Conservation (phyloP, 257 asterid genomes). For the Henckelia pumila region DNA sequence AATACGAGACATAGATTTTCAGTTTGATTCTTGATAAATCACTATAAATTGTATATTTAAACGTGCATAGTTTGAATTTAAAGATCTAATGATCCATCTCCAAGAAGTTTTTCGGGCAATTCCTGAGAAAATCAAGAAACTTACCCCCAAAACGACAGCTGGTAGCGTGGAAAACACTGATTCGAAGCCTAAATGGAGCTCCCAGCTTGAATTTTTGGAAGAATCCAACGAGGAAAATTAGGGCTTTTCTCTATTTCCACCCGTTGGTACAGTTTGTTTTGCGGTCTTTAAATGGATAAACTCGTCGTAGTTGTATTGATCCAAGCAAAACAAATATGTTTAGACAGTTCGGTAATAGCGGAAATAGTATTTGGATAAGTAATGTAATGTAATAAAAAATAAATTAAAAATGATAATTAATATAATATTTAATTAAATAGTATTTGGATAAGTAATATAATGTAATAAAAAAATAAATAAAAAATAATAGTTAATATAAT, state of each 20-base stretch:
- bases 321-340: too few relatives aligned
- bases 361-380: too few relatives aligned
- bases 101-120: neutral
- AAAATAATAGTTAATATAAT: too few relatives aligned
- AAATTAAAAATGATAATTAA: too few relatives aligned
- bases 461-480: too few relatives aligned
- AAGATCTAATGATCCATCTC: neutral
- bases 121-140: neutral
- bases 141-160: neutral
- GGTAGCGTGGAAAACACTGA: neutral
- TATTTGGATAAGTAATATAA: too few relatives aligned
- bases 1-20: neutral
- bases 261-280: neutral
- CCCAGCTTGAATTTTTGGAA: neutral
- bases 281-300: too few relatives aligned
- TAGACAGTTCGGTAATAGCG: too few relatives aligned
- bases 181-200: neutral
- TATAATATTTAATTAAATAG: too few relatives aligned
- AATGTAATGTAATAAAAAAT: too few relatives aligned
- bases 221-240: neutral
- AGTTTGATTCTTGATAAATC: neutral
- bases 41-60: too few relatives aligned
- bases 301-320: too few relatives aligned
- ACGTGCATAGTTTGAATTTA: neutral
- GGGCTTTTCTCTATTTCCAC: neutral